Conservation (phyloP, 306 rosid species). For the Glycine soja region DNA sequence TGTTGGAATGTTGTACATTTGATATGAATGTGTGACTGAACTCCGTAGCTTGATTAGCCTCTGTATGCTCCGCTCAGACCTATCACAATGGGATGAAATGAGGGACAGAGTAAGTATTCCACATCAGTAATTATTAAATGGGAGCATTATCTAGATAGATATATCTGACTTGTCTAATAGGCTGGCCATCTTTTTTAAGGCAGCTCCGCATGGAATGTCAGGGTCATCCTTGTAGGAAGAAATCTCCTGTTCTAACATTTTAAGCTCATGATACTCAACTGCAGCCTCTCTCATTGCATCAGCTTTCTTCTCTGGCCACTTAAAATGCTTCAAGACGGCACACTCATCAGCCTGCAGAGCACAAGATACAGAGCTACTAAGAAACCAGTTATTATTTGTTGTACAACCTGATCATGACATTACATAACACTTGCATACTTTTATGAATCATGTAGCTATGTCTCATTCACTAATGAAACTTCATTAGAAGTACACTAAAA, state of each 20-base stretch:
- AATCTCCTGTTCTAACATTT: constrained; percentile 74
- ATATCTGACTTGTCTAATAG: constrained; percentile 80
- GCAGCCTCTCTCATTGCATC: constrained; percentile 97
- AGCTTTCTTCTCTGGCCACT: constrained; percentile 98
- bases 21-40: constrained; percentile 68
- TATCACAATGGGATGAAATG: constrained; percentile 48
- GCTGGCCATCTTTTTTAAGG: constrained; percentile 86
- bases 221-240: constrained; percentile 76
- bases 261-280: constrained; percentile 83
- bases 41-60: constrained; percentile 67
- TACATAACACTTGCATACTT: background rate
- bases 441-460: background rate
- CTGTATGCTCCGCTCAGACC: constrained; percentile 85
- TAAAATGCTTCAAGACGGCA: constrained; percentile 89
- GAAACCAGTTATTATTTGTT: constrained; percentile 10
- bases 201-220: constrained; percentile 72
- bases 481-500: background rate
- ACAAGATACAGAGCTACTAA: constrained; percentile 28
- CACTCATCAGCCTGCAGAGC: constrained; percentile 83
- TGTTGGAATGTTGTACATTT: constrained; percentile 73
- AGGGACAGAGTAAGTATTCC: constrained; percentile 35
- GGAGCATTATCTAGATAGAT: constrained; percentile 14
- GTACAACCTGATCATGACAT: constrained; percentile 11
- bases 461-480: constrained; percentile 15
- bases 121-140: constrained; percentile 19